Conservation (phyloP, 306 rosid genomes). For the Gastrolobium villosum region DNA sequence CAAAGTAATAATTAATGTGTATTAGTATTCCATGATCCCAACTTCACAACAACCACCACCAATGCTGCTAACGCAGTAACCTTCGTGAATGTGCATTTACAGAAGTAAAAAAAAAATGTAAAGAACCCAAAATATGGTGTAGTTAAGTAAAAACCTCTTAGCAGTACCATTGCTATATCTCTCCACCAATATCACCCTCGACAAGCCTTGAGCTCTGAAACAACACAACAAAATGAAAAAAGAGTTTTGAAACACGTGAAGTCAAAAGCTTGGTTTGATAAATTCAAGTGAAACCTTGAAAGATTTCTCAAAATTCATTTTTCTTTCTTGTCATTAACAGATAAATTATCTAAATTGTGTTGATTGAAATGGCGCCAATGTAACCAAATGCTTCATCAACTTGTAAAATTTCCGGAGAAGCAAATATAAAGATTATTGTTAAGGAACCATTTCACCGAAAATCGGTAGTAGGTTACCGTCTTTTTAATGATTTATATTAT, state of each 20-base stretch:
- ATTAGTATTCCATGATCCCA: constrained; percentile 23
- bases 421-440: not conserved
- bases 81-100: constrained; percentile 4
- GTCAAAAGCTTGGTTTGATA: constrained; percentile 17
- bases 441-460: too few species aligned
- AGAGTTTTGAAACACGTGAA: constrained; percentile 16
- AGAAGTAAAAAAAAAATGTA: not conserved
- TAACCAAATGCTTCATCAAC: constrained; percentile 27
- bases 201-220: constrained; percentile 56
- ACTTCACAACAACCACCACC: constrained; percentile 19
- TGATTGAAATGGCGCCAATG: constrained; percentile 28
- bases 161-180: constrained; percentile 83
- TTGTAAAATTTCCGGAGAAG: not conserved
- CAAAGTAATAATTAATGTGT: constrained; percentile 7
- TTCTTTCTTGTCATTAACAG: not conserved
- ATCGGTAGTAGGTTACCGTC: too few species aligned
- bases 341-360: constrained; percentile 22
- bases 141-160: constrained; percentile 71
- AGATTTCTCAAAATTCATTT: constrained; percentile 5
- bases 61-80: constrained; percentile 2
- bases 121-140: constrained; percentile 18
- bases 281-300: constrained; percentile 20
- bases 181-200: constrained; percentile 79
- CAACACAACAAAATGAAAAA: constrained; percentile 18
- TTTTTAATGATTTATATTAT: too few species aligned